Percentiles rank a stretch among this genome's conserved stretches.
These are phyloP conservation scores for Lagerstroemia fauriei DNA, from an alignment of 441 rosid species.

Conservation along the genomic window DNA sequence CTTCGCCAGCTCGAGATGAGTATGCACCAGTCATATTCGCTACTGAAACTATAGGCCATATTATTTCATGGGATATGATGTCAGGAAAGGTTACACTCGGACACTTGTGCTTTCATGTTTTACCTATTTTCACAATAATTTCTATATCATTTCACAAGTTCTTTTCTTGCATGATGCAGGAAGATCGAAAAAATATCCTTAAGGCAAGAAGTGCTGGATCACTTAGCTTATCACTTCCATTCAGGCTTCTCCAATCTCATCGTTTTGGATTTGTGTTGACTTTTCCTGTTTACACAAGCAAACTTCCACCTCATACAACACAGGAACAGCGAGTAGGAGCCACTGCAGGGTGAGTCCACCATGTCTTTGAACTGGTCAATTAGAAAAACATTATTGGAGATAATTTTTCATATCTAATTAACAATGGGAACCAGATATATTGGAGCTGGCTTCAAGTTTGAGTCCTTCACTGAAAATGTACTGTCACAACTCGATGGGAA, in stretches of 20 bases:
- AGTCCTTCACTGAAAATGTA: background rate
- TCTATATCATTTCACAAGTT: background rate
- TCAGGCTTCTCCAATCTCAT: background rate
- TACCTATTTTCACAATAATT: background rate
- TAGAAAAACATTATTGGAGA: background rate
- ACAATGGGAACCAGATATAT: background rate
- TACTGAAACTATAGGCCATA: background rate
- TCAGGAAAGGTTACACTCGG: background rate
- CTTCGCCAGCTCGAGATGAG: background rate
- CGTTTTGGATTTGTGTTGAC: background rate
- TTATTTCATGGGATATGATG: background rate
- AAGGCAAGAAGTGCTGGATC: background rate
- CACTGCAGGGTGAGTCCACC: background rate
- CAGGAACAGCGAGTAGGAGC: background rate
- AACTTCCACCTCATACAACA: background rate
- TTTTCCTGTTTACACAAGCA: background rate
- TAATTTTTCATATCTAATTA: background rate
- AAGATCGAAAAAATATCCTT: background rate
- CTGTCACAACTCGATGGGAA: background rate
- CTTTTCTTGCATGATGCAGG: background rate
- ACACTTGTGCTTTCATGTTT: background rate
- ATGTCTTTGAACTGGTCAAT: background rate
- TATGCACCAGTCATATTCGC: background rate
- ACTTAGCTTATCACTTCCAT: background rate
- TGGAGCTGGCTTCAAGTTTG: background rate